Base-by-base conservation (phyloP, 192 early-diverging fungal genomes). In the Backusella parvicylindrica region DNA sequence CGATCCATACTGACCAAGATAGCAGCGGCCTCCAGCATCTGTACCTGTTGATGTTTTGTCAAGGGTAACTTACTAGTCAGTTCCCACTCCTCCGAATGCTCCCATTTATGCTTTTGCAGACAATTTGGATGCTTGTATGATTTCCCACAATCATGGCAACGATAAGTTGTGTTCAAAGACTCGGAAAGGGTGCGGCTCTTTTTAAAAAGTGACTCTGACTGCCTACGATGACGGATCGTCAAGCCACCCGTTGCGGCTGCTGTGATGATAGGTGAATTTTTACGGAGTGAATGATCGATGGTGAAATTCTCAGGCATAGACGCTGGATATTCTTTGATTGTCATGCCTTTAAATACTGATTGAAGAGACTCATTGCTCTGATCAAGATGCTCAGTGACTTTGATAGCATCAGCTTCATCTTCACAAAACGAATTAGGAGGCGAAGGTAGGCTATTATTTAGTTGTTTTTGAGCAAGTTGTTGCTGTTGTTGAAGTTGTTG, bases 31-130 rank as follows among this genome's bases (percentile, higher is more conserved):
- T 91, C 90, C 64, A 91, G 78, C 66, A 91, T 60, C 47, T 89
- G 87, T 12, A 91, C 90, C 60, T 91, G 90, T 64, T 90, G 88
- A 76, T 91, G 90, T 75, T 91, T 91, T 35, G 86, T 82, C 32
- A 90, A 70, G 32, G 84, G 70, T 63, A 90, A 82, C 71, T 90
- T 88, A 36, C 82, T 79, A 3, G 89, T 80, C 75, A 89, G 79
- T 49, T 85, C 86, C 90, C 90, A 91, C 64, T 86, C 81, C 28
- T 81, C 81, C 1, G 89, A 89, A 67, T 92, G 91, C 68, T 92
- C 89, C 91, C 89, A 90, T 33, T 84, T 79, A 76, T 92, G 91
- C 76, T 90, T 92, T 73, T 75, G 69, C 26, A 92, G 77, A 70
- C 87, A 90, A 49, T 85, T 88, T 6, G 86, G 80, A 71, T 89